A percentile compares a stretch with the other conserved stretches of the same genome.
Conservation (phyloP, 208 protist species). For the Wallacemonas sp. region DNA sequence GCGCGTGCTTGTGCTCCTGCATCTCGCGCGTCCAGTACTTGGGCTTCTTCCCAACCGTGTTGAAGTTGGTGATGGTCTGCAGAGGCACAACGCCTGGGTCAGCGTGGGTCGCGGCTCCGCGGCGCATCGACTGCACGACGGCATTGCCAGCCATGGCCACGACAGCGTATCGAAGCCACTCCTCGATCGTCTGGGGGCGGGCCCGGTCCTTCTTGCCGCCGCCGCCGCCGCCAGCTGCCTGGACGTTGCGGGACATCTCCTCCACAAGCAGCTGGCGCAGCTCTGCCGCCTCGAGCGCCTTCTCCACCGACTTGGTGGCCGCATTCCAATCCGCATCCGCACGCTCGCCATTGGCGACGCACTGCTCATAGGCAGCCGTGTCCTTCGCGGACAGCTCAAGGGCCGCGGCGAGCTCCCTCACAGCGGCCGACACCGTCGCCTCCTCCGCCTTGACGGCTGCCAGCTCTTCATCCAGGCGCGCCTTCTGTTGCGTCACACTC, state of each 20-base stretch:
- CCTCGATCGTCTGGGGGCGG: constrained; percentile 21
- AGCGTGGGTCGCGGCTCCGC: constrained; percentile 1
- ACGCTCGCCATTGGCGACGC: background rate
- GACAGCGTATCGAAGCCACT: constrained; percentile 47
- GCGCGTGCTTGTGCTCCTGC: constrained; percentile 13
- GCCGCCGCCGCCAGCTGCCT: background rate
- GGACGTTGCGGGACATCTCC: constrained; percentile 17
- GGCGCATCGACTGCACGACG: constrained; percentile 34
- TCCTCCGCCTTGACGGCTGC: background rate
- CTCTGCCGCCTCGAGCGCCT: constrained; percentile 27
- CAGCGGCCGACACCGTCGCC: background rate
- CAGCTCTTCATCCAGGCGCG: background rate
- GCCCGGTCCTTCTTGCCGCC: background rate
- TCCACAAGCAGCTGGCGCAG: constrained; percentile 20
- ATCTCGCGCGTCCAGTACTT: constrained; percentile 40
- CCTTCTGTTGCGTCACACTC: background rate
- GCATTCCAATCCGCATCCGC: background rate
- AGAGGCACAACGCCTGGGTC: constrained; percentile 4
- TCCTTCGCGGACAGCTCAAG: background rate
- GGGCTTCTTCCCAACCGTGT: constrained; percentile 1
- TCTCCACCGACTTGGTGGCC: background rate
- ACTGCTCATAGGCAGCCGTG: constrained; percentile 3
- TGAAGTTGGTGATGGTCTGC: constrained; percentile 18
- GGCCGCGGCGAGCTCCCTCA: constrained; percentile 7
- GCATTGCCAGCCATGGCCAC: constrained; percentile 58